Evolutionary conservation across 169 alveolate genomes (phyloP).

Genomic region (Plasmodium coatneyi): DNA sequence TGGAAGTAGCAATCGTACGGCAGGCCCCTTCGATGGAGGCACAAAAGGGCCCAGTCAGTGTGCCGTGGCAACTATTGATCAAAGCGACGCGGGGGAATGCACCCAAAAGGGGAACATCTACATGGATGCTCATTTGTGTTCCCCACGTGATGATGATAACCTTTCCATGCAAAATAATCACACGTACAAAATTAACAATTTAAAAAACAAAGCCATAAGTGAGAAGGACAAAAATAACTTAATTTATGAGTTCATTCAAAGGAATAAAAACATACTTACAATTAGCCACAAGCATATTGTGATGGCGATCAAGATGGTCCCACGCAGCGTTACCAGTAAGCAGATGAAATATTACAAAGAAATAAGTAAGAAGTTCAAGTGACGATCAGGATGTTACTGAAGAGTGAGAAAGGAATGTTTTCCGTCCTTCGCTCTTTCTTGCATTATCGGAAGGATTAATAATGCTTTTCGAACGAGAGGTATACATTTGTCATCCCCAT

Average conservation of each 20-base stretch:
- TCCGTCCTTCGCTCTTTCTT: background rate
- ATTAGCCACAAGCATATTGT: constrained; percentile 48
- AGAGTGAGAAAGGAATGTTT: background rate
- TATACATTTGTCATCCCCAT: background rate
- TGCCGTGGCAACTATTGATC: background rate
- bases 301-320: constrained; percentile 52
- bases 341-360: constrained; percentile 63
- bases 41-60: background rate
- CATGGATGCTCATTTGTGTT: background rate
- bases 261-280: constrained; percentile 56
- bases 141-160: background rate
- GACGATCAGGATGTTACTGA: background rate
- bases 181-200: constrained; percentile 20
- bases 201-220: constrained; percentile 25
- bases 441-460: background rate
- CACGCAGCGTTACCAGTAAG: constrained; percentile 51
- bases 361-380: constrained; percentile 70
- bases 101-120: background rate
- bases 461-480: background rate
- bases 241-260: constrained; percentile 70
- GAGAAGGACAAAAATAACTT: constrained; percentile 64
- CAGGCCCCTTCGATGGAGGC: background rate
- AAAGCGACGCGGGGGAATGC: background rate
- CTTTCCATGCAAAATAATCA: background rate
- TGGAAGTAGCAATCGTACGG: background rate